Evolutionary conservation across 768 basidiomycete genomes (phyloP), one percentile per base, ranked within the genome.

Genomic region (Rickenella mellea): DNA sequence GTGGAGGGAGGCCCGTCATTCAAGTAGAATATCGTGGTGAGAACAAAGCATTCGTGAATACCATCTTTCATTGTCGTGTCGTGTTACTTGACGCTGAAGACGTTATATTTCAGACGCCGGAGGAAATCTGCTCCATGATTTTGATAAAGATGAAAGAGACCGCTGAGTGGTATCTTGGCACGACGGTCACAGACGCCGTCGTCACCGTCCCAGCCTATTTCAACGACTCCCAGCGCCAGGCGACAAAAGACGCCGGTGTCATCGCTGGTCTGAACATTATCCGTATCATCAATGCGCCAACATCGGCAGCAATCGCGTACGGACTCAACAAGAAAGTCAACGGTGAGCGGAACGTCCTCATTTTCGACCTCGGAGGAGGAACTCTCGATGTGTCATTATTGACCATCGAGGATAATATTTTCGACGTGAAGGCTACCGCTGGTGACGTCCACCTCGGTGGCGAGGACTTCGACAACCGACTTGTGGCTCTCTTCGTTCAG

Each of bases 201-300:
- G 83, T 97, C 56, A 94, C 92, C 22, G 83, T 97, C 49, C 93
- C 93, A 25, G 92, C 93, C 28, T 97, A 97, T 73, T 97, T 97
- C 76, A 98, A 98, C 65, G 91, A 97, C 70, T 93, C 94, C 20
- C 94, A 98, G 61, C 87, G 94, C 59, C 91, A 94, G 58, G 94
- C 94, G 17, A 98, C 94, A 55, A 97, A 96, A 71, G 94, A 98
- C 57, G 92, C 94, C 27, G 94, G 94, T 53, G 78, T 78, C 46
- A 97, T 98, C 55, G 76, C 91, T 15, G 94, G 94, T 49, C 67
- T 98, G 51, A 91, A 94, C 59, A 86, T 97, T 48, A 85, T 94
- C 56, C 91, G 94, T 69, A 96, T 97, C 64, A 93, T 97, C 71
- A 97, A 97, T 69, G 94, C 97, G 65, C 92, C 94, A 29, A 98